Evolutionary conservation across 2,329 filamentous ascomycete species (phyloP), one percentile per base, ranked within the genome.

Genomic region (Penicillium sp.): DNA sequence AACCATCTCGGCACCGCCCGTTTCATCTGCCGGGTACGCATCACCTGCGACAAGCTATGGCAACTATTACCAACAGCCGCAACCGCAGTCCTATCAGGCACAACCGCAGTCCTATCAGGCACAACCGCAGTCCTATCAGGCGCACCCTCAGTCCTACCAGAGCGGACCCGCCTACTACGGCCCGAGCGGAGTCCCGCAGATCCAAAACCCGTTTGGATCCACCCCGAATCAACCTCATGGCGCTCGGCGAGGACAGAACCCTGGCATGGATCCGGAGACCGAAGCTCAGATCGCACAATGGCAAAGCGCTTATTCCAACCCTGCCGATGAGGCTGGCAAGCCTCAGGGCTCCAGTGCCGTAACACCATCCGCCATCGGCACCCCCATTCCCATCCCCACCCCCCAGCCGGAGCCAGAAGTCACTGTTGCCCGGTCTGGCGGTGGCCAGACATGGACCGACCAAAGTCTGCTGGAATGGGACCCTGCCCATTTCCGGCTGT

Each of bases 271-370:
- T 71, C 88, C 92, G 3, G 92, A 97, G 69, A 90, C 92, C 82
- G 92, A 95, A 61, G 92, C 92, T 33, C 92, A 96, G 77, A 93
- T 97, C 64, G 93, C 93, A 53, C 91, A 96, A 78, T 97, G 94
- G 92, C 93, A 96, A 78, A 94, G 90, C 78, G 92, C 93, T 28
- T 97, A 97, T 78, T 86, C 88, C 65, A 85, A 83, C 30, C 62
- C 62, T n/a, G 56, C 24, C 10, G 68, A 70, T 1, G 68, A 70
- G 15, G 5, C 54, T 22, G 37, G 54, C 35, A 67, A 62, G 47
- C 81, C 80, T 83, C 68, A 76, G 78, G 15, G 79, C 79, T 42
- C 24, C 78, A 71, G 70, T 30, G 65, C 72, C 22, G 75, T 62
- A 65, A 78, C 56, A 60, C 73, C 65, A 55, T 74, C 65, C 56